Percentiles rank a stretch among this genome's conserved stretches.
These are phyloP conservation scores for Lachancea fermentati DNA, from an alignment of 805 yeast species.

Conservation along the genomic window DNA sequence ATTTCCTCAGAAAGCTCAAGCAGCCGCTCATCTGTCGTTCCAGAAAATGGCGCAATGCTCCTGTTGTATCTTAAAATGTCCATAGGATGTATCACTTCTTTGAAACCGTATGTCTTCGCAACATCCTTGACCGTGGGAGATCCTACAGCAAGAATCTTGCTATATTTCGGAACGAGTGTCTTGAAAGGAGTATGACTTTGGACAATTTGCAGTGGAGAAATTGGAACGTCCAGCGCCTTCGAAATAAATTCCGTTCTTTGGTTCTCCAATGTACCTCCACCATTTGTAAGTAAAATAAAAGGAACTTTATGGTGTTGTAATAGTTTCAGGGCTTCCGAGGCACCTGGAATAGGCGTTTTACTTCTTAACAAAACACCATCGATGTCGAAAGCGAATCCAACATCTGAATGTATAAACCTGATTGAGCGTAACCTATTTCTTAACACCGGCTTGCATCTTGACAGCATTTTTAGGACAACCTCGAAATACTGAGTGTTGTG, in stretches of 20 bases:
- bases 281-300: conserved; percentile 80
- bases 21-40: conserved; percentile 54
- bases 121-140: conserved; percentile 62
- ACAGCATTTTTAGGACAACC: background rate
- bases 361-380: conserved; percentile 89
- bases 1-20: conserved; percentile 32
- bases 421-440: background rate
- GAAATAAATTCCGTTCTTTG: conserved; percentile 53
- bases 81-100: conserved; percentile 64
- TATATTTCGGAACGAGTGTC: conserved; percentile 46
- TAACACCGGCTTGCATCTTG: background rate
- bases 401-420: conserved; percentile 8
- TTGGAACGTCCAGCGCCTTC: conserved; percentile 35
- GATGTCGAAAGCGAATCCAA: conserved; percentile 41
- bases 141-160: conserved; percentile 78
- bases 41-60: conserved; percentile 68
- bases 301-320: conserved; percentile 57
- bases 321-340: conserved; percentile 51
- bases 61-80: conserved; percentile 61
- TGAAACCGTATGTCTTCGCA: conserved; percentile 72
- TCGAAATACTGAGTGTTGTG: too few species aligned
- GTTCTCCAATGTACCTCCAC: conserved; percentile 74
- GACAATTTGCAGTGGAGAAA: conserved; percentile 62
- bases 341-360: conserved; percentile 56
- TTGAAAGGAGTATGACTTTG: conserved; percentile 87